These are phyloP conservation scores for Diddensiella caesifluorescens DNA, from an alignment of 805 yeast genomes.

Conservation along the genomic window DNA sequence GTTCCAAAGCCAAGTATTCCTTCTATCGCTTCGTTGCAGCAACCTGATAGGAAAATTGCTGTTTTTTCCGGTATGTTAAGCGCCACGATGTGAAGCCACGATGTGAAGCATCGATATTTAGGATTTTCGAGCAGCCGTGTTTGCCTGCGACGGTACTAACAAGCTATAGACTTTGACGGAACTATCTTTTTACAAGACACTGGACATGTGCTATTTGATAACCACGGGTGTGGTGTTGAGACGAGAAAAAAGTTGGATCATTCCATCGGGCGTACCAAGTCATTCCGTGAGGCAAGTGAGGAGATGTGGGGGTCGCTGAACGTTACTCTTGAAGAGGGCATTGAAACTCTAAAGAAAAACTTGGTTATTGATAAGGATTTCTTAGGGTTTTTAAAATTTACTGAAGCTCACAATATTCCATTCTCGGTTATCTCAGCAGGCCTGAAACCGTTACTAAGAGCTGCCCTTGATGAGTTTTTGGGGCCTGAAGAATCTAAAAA, in stretches of 20 bases:
- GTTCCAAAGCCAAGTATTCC: conserved; percentile 15
- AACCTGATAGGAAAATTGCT: conserved; percentile 17
- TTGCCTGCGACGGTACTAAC: conserved; percentile 1
- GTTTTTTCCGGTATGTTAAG: conserved; percentile 15
- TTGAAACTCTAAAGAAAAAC: conserved; percentile 31
- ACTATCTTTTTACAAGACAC: conserved; percentile 43
- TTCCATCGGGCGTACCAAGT: conserved; percentile 33
- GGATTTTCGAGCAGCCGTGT: too few species aligned
- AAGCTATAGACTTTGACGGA: conserved; percentile 43
- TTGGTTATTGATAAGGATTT: conserved; percentile 39
- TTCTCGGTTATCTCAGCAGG: conserved; percentile 43
- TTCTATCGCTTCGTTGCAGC: conserved; percentile 14
- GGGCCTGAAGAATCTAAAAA: conserved; percentile 35
- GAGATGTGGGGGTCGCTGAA: conserved; percentile 40
- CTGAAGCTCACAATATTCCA: conserved; percentile 35
- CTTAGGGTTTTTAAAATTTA: conserved; percentile 34
- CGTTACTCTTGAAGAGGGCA: conserved; percentile 37
- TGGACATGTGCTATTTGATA: conserved; percentile 41
- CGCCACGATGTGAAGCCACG: not conserved
- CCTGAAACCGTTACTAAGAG: conserved; percentile 37
- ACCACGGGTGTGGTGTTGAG: conserved; percentile 38
- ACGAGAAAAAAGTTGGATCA: conserved; percentile 34
- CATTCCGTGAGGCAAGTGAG: conserved; percentile 40
- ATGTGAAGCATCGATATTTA: not conserved
- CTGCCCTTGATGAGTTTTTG: conserved; percentile 37